Percentiles rank a stretch among this genome's conserved stretches.
Evolutionary conservation across 2,329 filamentous ascomycete species (phyloP).

Genomic region (Dothistroma septosporum): DNA sequence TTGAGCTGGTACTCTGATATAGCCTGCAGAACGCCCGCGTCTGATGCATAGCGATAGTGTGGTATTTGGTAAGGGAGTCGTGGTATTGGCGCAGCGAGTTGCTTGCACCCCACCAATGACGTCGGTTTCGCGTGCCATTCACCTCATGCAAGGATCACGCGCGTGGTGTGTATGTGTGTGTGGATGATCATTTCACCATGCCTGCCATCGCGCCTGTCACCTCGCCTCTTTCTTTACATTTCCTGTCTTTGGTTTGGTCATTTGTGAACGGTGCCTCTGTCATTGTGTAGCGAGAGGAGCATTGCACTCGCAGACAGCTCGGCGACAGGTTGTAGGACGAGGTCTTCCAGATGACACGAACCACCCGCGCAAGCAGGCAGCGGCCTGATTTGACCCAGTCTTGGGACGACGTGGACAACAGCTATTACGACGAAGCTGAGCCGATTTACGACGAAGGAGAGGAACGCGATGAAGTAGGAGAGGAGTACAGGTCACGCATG

Average conservation of each 20-base stretch:
- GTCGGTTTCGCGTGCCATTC: background rate
- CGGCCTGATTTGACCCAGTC: constrained; percentile 30
- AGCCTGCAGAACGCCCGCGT: background rate
- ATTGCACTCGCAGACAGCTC: background rate
- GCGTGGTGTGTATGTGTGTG: background rate
- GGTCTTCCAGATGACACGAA: background rate
- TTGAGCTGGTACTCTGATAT: background rate
- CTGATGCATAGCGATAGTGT: background rate
- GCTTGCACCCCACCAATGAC: background rate
- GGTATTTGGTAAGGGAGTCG: background rate
- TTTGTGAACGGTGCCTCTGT: background rate
- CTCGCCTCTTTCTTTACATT: background rate
- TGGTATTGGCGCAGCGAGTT: background rate
- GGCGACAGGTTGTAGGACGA: background rate
- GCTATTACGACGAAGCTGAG: constrained; percentile 20
- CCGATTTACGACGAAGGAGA: constrained; percentile 27
- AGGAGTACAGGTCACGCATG: constrained; percentile 19
- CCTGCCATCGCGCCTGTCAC: background rate
- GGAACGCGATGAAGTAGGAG: constrained; percentile 28
- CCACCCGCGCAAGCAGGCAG: background rate
- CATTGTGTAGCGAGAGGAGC: background rate
- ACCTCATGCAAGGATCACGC: background rate
- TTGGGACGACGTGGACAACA: constrained; percentile 32
- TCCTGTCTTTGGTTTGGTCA: background rate
- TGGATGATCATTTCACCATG: background rate